Percentiles rank a stretch among this genome's conserved stretches.
phyloP scores from a whole-genome alignment of 2,329 filamentous ascomycete genomes.

The Ophiostoma piceae region DNA sequence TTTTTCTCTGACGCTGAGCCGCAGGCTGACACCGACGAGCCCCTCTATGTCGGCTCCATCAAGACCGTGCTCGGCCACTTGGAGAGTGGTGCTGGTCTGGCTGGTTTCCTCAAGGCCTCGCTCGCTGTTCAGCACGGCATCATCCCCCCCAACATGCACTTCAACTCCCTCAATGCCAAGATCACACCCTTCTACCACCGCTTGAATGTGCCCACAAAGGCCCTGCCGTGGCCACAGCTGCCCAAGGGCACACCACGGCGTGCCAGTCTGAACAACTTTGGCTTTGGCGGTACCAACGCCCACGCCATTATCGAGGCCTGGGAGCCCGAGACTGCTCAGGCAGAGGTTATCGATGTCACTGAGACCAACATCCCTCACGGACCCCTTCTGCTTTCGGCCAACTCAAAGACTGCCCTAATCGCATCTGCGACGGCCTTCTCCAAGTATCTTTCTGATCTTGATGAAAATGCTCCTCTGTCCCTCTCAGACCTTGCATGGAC shows the following conservation, averaged over 20 bases:
- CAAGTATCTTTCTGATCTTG: constrained; percentile 30
- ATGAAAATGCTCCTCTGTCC: neutral
- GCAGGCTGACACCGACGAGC: neutral
- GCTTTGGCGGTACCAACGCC: constrained; percentile 43
- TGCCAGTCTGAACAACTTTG: constrained; percentile 44
- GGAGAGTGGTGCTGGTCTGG: constrained; percentile 47
- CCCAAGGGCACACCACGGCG: constrained; percentile 37
- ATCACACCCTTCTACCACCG: constrained; percentile 37
- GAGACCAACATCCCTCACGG: constrained; percentile 16
- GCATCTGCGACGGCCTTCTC: constrained; percentile 31
- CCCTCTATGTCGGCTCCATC: constrained; percentile 39
- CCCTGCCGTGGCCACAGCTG: constrained; percentile 35
- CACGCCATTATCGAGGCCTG: constrained; percentile 43
- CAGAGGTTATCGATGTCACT: neutral
- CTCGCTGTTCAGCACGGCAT: constrained; percentile 38
- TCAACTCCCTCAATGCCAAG: constrained; percentile 38
- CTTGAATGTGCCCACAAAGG: constrained; percentile 35
- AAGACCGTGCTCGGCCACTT: constrained; percentile 47
- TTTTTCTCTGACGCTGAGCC: constrained; percentile 33
- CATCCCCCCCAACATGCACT: constrained; percentile 42
- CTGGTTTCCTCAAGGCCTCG: constrained; percentile 44
- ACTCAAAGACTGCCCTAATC: constrained; percentile 35
- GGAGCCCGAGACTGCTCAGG: constrained; percentile 10
- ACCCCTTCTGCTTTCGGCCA: constrained; percentile 39
- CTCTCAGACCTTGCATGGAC: constrained; percentile 34